A percentile compares a stretch with the other conserved stretches of the same genome.
Evolutionary conservation across 805 yeast species (phyloP).

Genomic region (Yamadazyma nakazawae): DNA sequence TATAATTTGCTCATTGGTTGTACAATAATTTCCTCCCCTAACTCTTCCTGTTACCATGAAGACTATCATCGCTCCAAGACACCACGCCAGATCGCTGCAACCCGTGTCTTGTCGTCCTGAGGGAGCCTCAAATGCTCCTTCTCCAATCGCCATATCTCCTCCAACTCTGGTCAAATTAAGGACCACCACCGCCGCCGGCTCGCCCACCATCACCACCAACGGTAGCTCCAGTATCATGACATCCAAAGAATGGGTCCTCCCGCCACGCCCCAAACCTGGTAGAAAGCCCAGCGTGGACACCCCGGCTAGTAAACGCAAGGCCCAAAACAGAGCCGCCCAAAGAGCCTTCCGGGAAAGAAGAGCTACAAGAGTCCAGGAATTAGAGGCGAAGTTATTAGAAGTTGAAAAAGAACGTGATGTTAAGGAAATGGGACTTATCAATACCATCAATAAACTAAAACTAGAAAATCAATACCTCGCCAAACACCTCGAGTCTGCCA

Average conservation of each 20-base stretch:
- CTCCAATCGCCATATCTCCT: conserved; percentile 8
- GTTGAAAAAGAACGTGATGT: conserved; percentile 64
- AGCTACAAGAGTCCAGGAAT: conserved; percentile 75
- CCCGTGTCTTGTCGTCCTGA: background rate
- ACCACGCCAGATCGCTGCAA: background rate
- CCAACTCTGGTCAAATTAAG: conserved; percentile 8
- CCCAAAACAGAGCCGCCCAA: conserved; percentile 93
- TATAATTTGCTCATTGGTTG: conserved; percentile 6
- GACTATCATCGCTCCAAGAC: conserved; percentile 16
- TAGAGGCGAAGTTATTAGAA: conserved; percentile 66
- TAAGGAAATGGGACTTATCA: conserved; percentile 53
- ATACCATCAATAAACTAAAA: conserved; percentile 48
- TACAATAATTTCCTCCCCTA: background rate
- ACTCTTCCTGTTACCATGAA: conserved; percentile 1
- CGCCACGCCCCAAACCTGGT: conserved; percentile 59
- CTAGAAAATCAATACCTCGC: conserved; percentile 43
- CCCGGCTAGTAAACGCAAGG: conserved; percentile 82
- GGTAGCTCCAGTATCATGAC: conserved; percentile 41
- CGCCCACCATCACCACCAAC: background rate
- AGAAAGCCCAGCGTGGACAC: conserved; percentile 66
- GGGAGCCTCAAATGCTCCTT: background rate
- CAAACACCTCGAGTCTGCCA: conserved; percentile 42
- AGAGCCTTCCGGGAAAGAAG: conserved; percentile 85
- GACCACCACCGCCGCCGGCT: conserved; percentile 2
- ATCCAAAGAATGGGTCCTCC: conserved; percentile 56